Evolutionary conservation across 2,329 filamentous ascomycete species (phyloP).

Genomic region (Rutstroemia sp.): DNA sequence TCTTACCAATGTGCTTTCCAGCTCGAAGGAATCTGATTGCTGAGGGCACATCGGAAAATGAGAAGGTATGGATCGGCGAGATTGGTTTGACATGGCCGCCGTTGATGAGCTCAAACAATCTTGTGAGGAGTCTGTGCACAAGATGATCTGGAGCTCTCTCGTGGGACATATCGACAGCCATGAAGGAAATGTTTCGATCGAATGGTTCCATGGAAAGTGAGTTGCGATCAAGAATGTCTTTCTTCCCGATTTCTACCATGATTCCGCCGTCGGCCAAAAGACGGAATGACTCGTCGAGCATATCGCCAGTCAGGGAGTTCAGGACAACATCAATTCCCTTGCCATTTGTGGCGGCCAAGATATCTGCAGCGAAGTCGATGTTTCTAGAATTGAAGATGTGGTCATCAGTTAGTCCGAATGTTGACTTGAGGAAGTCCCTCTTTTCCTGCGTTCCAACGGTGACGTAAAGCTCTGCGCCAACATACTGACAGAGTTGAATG

Average conservation of each 20-base stretch:
- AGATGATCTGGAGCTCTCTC: background rate
- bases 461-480: slow-evolving; percentile 32
- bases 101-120: background rate
- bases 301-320: slow-evolving; percentile 24
- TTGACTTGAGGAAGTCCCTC: background rate
- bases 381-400: background rate
- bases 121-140: slow-evolving; percentile 6
- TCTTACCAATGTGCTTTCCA: slow-evolving; percentile 37
- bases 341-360: background rate
- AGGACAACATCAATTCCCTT: slow-evolving; percentile 26
- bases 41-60: slow-evolving; percentile 23
- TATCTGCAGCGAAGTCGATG: background rate
- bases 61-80: slow-evolving; percentile 10
- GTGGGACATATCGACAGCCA: slow-evolving; percentile 16
- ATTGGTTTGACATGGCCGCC: slow-evolving; percentile 15
- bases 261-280: slow-evolving; percentile 30
- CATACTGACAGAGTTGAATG: slow-evolving; percentile 24
- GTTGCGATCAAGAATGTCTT: slow-evolving; percentile 15
- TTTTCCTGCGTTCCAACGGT: slow-evolving; percentile 1
- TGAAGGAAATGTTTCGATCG: slow-evolving; percentile 14
- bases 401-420: background rate
- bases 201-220: slow-evolving; percentile 16
- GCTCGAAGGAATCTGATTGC: slow-evolving; percentile 30
- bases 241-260: slow-evolving; percentile 18
- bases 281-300: slow-evolving; percentile 26